Evolutionary conservation across 2,329 filamentous ascomycete species (phyloP).

Genomic region (Trichoderma arundinaceum): DNA sequence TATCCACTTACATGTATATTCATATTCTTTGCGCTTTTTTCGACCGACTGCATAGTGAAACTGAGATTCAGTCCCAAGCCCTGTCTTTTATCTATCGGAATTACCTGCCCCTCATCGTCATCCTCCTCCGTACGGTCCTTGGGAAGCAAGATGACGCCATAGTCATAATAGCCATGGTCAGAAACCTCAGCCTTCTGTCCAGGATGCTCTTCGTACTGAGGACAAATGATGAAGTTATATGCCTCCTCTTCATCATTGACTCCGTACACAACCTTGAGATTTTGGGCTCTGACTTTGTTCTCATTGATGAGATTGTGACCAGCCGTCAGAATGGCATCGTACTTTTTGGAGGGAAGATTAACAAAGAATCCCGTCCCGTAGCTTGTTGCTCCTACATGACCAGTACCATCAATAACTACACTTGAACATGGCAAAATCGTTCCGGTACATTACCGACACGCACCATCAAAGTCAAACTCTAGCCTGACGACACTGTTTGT

Average conservation of each 20-base stretch:
- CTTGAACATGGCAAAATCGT: no score
- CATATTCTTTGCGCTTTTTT: no score
- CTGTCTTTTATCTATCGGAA: neutral
- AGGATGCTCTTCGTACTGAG: neutral
- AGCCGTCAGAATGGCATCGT: conserved; percentile 23
- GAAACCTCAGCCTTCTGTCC: neutral
- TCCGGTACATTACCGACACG: no score
- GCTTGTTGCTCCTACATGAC: neutral
- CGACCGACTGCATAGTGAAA: neutral
- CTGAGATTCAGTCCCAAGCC: conserved; percentile 22
- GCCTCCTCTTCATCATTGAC: neutral
- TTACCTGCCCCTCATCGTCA: neutral
- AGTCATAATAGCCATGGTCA: neutral
- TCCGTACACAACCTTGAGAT: neutral
- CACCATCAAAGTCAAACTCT: conserved; percentile 18
- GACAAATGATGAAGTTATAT: conserved; percentile 3
- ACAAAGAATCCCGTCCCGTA: conserved; percentile 24
- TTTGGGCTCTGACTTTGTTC: neutral
- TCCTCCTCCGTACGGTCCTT: neutral
- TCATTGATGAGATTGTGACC: conserved; percentile 20
- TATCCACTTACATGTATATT: neutral
- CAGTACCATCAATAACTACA: neutral
- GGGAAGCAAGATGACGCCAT: conserved; percentile 7
- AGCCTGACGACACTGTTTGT: conserved; percentile 13
- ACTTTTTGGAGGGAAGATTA: conserved; percentile 8